Evolutionary conservation across 2,329 filamentous ascomycete genomes (phyloP), one percentile per base, ranked within the genome.

Genomic region (Lithohypha guttulata): DNA sequence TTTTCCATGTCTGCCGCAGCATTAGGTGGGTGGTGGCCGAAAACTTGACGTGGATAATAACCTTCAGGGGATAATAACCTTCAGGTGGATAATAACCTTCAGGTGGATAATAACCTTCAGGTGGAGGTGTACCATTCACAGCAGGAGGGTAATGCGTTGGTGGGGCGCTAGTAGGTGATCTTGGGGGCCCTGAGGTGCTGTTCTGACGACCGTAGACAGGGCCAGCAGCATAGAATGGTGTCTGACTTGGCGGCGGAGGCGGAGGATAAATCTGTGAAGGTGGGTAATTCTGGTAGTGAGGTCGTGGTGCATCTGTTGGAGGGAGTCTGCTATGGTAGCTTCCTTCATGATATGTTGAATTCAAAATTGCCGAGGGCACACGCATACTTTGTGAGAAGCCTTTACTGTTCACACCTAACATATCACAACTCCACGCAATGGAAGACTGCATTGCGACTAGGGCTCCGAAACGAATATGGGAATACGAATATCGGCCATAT

Each of bases 121-220:
- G 37, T 4, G 29, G 5, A 25, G 44, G 42, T 14, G 38, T 39
- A 25, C 39, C 44, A 44, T 46, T 49, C 41, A 44, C 42, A 35
- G 44, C 41, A 17, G 44, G 44, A 22, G 47, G 48, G 44, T 52
- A 51, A 20, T 41, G 39, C 22, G 42, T 38, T 13, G 44, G 50
- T 23, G 44, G 46, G 14, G 42, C 38, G 22, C 50, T 49, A 11
- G 42, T 43, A 6, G 50, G 50, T 23, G 50, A 52, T 39, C 49
- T 45, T 9, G 43, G 32, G 25, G 47, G 45, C 14, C 42, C 49
- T 19, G 49, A 51, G 5, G 51, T 41, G 34, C 50, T 52, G 15
- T 44, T 45, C 22, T 46, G 49, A 9, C 50, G 49, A 31, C 45
- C 47, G 40, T 52, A 52, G n/a, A 35, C 39, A 23, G 46, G 41